Evolutionary conservation across 2,329 filamentous ascomycete species (phyloP), one percentile per base, ranked within the genome.

Genomic region (Monosporascus sp.): DNA sequence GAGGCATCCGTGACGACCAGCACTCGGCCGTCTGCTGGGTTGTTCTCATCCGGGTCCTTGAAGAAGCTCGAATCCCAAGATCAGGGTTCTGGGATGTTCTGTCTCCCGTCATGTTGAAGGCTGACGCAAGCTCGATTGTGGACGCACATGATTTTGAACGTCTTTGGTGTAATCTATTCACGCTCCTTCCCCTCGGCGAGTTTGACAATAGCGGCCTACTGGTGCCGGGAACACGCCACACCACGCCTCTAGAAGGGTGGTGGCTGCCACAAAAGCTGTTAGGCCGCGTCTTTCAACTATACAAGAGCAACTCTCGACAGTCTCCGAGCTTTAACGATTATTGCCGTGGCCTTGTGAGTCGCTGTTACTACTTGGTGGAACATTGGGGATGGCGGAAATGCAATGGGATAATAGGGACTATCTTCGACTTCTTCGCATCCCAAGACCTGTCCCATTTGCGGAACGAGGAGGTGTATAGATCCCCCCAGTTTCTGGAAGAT

Each of bases 341-440:
- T 60, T 84, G 81, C 55, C 76, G 80, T 18, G 78, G 81, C 6
- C 64, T 85, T 5, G 69, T 87, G 35, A 74, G 75, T 18, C 79
- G 85, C 31, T 88, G 84, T 56, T 78, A 87, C 61, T 80, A 80
- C 62, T 74, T 87, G 9, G 79, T 86, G 47, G 72, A 78, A 53
- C 78, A 83, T 65, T 88, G 85, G 85, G 82, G 82, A 4, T 88
- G 85, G 85, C 73, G 73, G 38, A 80, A 73, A 55, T 81, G 78
- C 59, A 79, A 77, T 47, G 70, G 75, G 11, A 74, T 87, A 15
- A 71, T 87, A 35, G 82, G 83, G 1, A 72, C 77, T 2, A 77
- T 88, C 3, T 88, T 87, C 56, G 84, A 88, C 65, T 87, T 87
- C 62, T 88, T 87, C 59, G 83, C 82, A 9, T 78, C 78, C 2